Percentiles rank a stretch among this genome's conserved stretches.
phyloP scores from a whole-genome alignment of 208 protist species.

The Trichomonas tenax region DNA sequence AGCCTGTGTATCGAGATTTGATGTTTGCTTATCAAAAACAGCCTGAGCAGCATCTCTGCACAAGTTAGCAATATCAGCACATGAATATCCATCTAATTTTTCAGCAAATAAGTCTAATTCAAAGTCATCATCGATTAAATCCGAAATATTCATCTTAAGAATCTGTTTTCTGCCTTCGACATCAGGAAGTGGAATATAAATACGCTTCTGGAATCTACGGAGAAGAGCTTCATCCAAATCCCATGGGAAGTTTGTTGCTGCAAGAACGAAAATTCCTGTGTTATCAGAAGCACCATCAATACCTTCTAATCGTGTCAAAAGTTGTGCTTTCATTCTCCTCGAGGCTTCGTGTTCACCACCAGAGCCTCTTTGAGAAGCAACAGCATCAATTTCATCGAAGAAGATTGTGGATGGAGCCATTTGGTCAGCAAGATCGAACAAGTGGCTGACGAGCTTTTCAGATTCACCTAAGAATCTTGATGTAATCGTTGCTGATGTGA shows the following conservation, averaged over 20 bases:
- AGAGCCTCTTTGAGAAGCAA: constrained; percentile 26
- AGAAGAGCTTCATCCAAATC: constrained; percentile 40
- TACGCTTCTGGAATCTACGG: constrained; percentile 39
- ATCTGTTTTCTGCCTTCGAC: constrained; percentile 12
- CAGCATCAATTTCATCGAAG: constrained; percentile 53
- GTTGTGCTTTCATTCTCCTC: constrained; percentile 40
- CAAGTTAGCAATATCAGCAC: constrained; percentile 58
- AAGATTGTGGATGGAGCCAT: constrained; percentile 60
- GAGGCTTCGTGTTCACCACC: constrained; percentile 34
- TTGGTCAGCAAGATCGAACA: constrained; percentile 57
- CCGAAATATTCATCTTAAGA: background rate
- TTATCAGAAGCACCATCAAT: background rate
- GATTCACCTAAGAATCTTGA: constrained; percentile 58
- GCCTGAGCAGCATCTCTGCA: constrained; percentile 56
- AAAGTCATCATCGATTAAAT: constrained; percentile 30
- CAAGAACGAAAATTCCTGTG: constrained; percentile 31
- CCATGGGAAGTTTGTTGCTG: constrained; percentile 43
- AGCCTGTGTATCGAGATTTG: background rate
- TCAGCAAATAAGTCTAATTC: constrained; percentile 47
- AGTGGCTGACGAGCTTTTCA: constrained; percentile 58
- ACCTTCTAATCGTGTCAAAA: constrained; percentile 40
- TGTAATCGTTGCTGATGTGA: constrained; percentile 56
- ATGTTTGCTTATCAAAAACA: background rate
- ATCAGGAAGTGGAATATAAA: constrained; percentile 41
- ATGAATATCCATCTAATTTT: constrained; percentile 55